phyloP scores from a whole-genome alignment of 2,329 filamentous ascomycete species.

The Ophiosphaerella herpotricha region DNA sequence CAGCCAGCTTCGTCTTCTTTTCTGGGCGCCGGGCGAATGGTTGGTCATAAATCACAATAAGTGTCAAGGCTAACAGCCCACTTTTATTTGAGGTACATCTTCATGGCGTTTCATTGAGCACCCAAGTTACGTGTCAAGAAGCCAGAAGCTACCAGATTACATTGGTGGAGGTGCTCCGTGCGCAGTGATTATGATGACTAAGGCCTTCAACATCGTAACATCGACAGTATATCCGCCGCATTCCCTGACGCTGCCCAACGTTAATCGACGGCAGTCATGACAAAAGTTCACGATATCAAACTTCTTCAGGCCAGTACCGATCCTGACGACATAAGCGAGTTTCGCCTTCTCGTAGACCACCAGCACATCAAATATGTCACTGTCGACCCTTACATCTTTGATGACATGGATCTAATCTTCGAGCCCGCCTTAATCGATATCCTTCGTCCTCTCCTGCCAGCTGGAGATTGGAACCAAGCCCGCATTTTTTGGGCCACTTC shows the following conservation, averaged over 20 bases:
- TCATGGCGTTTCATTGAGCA: too few species aligned
- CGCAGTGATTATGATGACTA: background rate
- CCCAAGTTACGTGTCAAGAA: too few species aligned
- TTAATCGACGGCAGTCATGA: too few species aligned
- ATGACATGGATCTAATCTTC: slow-evolving; percentile 41
- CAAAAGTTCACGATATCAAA: background rate
- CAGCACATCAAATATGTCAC: slow-evolving; percentile 50
- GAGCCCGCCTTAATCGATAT: slow-evolving; percentile 37
- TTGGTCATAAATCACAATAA: too few species aligned
- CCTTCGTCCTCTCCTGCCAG: slow-evolving; percentile 40
- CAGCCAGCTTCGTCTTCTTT: too few species aligned
- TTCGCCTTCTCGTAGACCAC: slow-evolving; percentile 46
- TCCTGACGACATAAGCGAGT: slow-evolving; percentile 36
- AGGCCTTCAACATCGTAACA: background rate
- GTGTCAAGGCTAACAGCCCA: too few species aligned
- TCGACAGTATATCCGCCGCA: too few species aligned
- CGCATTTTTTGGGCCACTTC: slow-evolving; percentile 38
- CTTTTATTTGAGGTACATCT: too few species aligned
- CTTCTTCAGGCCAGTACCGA: slow-evolving; percentile 18
- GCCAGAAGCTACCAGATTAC: too few species aligned
- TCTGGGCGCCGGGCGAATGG: too few species aligned
- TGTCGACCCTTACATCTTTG: slow-evolving; percentile 43
- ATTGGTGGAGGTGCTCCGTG: too few species aligned
- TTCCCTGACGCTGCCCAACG: too few species aligned
- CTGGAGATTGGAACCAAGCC: slow-evolving; percentile 42